Evolutionary conservation across 169 alveolate species (phyloP), one percentile per base, ranked within the genome.

Genomic region (Fabrea salina): DNA sequence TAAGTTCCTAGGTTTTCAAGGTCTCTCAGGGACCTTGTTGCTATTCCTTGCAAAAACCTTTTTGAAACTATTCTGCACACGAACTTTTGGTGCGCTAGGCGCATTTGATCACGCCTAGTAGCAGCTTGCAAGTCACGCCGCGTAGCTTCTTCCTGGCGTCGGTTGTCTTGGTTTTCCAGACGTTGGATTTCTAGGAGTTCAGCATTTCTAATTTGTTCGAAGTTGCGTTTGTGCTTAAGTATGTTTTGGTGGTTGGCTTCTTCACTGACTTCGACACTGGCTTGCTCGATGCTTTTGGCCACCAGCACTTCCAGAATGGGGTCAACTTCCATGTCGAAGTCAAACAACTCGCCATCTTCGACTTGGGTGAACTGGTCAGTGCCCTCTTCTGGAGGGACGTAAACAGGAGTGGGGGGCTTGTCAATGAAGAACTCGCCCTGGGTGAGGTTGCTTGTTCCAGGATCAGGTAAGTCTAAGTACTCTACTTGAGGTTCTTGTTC

Each of bases 181-280:
- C 93, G 84, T 79, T 93, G 83, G 35, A 86, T 87, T 67, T 91
- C 94, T 43, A 85, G 78, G 8, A 87, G 81, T 66, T 91, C 95
- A 33, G 93, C 88, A 40, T 86, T 84, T 82, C 89, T 87, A 8
- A 85, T 76, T 79, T 88, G 84, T 61, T 88, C 90, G 79, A 88
- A 91, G 47, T 87, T 86, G 58, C 90, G 87, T 87, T 88, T 79
- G 83, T 93, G 91, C 68, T 85, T 88, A 80, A 88, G 86, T 94
- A 91, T 91, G 16, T 67, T 77, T 71, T 82, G 83, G 1, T 89
- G 83, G 79, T 93, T 95, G 68, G 89, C 95, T 71, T 93, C 96
- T 59, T 93, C 97, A 7, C 91, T 75, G 33, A 91, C 96, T 70
- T 93, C 95, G 96, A 93, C 91, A 75, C 95, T 86, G 37, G 95